Percentiles rank a stretch among this genome's conserved stretches.
These are phyloP conservation scores for Peronospora destructor DNA, from an alignment of 352 stramenopile species.

Conservation along the genomic window DNA sequence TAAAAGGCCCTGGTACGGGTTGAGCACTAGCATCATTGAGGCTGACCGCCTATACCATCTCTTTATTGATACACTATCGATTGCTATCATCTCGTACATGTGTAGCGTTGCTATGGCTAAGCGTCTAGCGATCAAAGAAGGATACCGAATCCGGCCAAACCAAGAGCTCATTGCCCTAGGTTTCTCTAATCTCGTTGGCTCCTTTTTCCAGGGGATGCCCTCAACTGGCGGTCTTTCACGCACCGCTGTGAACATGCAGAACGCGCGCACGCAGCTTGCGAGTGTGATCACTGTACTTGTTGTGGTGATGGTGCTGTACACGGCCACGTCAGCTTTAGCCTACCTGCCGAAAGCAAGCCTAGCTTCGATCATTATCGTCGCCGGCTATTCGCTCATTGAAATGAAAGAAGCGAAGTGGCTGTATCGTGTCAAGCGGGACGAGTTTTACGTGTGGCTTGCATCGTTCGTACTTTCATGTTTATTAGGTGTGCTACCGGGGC, in stretches of 20 bases:
- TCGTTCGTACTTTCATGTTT: constrained; percentile 45
- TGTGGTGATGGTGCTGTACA: constrained; percentile 85
- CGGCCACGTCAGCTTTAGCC: constrained; percentile 83
- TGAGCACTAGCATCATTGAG: constrained; percentile 38
- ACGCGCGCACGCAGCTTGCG: constrained; percentile 80
- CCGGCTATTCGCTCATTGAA: constrained; percentile 82
- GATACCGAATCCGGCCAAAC: constrained; percentile 74
- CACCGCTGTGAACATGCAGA: constrained; percentile 89
- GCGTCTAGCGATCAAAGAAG: constrained; percentile 71
- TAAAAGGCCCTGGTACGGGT: constrained; percentile 40
- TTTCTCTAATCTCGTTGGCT: constrained; percentile 84
- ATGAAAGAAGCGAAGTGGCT: constrained; percentile 84
- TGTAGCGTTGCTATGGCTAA: constrained; percentile 88
- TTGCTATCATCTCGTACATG: constrained; percentile 90
- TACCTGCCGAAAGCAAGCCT: constrained; percentile 85
- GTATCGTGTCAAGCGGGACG: constrained; percentile 43
- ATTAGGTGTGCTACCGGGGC: constrained; percentile 39
- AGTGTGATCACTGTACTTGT: constrained; percentile 85
- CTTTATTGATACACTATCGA: constrained; percentile 65
- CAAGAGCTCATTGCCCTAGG: constrained; percentile 89
- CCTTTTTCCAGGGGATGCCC: constrained; percentile 88
- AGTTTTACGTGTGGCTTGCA: constrained; percentile 59
- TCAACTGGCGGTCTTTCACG: constrained; percentile 86
- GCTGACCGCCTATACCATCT: constrained; percentile 51
- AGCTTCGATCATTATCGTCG: constrained; percentile 86